Base-by-base conservation (phyloP, 1,284 basidiomycete species). In the Mrakiaceae sp. region DNA sequence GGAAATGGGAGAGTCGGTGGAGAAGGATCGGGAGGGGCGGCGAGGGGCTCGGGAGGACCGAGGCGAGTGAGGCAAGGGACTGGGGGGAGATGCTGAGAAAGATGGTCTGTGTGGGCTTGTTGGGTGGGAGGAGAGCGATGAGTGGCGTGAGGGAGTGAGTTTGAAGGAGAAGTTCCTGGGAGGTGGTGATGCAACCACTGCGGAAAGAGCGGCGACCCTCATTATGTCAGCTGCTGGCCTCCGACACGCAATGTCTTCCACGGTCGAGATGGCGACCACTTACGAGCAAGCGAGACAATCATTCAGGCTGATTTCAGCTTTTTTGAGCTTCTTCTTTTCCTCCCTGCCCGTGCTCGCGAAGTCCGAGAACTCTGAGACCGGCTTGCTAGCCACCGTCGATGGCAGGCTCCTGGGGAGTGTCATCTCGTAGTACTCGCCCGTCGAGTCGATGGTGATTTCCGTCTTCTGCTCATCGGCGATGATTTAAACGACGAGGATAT, bases 101-200 rank as follows among this genome's bases (percentile, higher is more conserved):
- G 5, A 85, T 1, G 84, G 75, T 67, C 82, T 84, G 71, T 82
- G 78, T 68, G 49, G 77, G 72, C 0, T 81, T 76, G 69, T 89
- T 88, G 40, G 78, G 74, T 53, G 80, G 75, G 40, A 96, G 81
- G 70, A 89, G 87, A 60, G 82, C 82, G 54, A 93, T 81, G 2
- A 98, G 90, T 75, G 98, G 93, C 40, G 85, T 84, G 73, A 97
- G 93, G 12, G 90, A 95, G 76, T 98, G 96, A 67, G 96, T 83
- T n/a, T 91, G 93, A 74, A 98, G 96, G 66, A 98, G 83, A 49
- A 98, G 87, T 43, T 66, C 65, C 43, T 66, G 65, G 8, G 65
- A 66, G 40, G 93, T 96, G 2, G 95, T 98, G 71, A 98, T 98
- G 73, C 95, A 98, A 1, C 95, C 95, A 68, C 93, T 96, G 70